Base-by-base conservation (phyloP, 129 eudicot genomes). In the Flaveria brownii region DNA sequence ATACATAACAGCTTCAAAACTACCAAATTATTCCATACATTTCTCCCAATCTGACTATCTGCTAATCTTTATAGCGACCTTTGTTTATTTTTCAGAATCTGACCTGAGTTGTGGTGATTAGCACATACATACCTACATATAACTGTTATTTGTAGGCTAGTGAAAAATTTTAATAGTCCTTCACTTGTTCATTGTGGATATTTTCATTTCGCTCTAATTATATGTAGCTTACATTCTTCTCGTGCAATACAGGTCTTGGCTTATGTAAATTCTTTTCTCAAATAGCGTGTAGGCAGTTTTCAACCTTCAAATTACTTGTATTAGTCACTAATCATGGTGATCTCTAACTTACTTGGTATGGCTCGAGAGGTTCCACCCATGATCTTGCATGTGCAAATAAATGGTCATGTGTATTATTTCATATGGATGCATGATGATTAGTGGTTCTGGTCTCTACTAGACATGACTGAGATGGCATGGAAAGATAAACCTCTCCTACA, bases 281-380 rank as follows among this genome's bases (percentile, higher is more conserved):
- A 25, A 13, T 26, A 4, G 20, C 6, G 11, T 59, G 36, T 10
- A 28, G 6, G 42, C n/a, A 23, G 41, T 36, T 26, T 59, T 60
- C 17, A 28, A 26, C 14, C 10, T 13, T 61, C 18, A 61, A 28
- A 1, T 61, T 59, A 26, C 41, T 12, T 61, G 42, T 5, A 28
- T 61, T 61, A 12, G 68, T 26, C 68, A 6, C 42, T 28, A 13
- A 25, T 25, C 68, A 61, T 26, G 42, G 43, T 61, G 43, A 10
- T 46, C 70, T 85, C 92, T 81, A 70, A 78, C 82, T 91, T 88
- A 88, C 94, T 88, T 86, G 91, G 85, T 86, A 85, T 91, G 85
- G 94, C 85, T 88, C 86, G 91, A 87, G 97, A 88, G 59, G 84
- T 5, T 71, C 76, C 51, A 43, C 46, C 81, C 71, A 30, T 72